A percentile compares a stretch with the other conserved stretches of the same genome.
Conservation (phyloP, 306 rosid species). For the Gillenia trifoliata region DNA sequence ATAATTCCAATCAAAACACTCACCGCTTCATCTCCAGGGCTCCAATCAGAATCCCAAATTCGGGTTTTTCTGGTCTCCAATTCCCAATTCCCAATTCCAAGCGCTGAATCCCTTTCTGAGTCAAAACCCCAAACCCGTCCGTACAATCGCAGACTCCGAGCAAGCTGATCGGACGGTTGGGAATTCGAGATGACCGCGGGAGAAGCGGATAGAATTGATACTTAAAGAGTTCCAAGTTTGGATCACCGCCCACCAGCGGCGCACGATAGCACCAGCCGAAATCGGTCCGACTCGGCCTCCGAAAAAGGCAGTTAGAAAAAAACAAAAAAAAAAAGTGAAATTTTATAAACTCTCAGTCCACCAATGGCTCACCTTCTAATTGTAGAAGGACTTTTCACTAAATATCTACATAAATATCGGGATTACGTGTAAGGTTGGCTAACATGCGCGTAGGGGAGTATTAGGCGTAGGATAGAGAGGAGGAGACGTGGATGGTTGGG, state of each 20-base stretch:
- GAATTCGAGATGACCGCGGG: not conserved
- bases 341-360: not conserved
- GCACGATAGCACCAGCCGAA: conserved; percentile 28
- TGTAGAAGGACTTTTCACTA: not conserved
- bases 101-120: conserved; percentile 22
- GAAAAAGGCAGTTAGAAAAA: not conserved
- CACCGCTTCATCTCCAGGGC: conserved; percentile 1
- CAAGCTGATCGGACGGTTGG: conserved; percentile 8
- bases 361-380: not conserved
- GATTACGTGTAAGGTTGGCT: not conserved
- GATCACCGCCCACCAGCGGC: conserved; percentile 30
- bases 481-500: not conserved
- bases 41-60: not conserved
- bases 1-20: not conserved
- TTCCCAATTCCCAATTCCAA: not conserved
- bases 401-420: no score
- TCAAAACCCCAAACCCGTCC: conserved; percentile 7
- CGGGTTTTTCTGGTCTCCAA: not conserved
- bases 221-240: not conserved
- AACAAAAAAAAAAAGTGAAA: not conserved
- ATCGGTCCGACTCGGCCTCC: not conserved
- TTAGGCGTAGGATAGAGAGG: not conserved
- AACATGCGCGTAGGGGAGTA: not conserved
- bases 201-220: not conserved
- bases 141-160: conserved; percentile 1